Base-by-base conservation (phyloP, 2,329 filamentous ascomycete species). In the Alternaria hordeiaustralica region DNA sequence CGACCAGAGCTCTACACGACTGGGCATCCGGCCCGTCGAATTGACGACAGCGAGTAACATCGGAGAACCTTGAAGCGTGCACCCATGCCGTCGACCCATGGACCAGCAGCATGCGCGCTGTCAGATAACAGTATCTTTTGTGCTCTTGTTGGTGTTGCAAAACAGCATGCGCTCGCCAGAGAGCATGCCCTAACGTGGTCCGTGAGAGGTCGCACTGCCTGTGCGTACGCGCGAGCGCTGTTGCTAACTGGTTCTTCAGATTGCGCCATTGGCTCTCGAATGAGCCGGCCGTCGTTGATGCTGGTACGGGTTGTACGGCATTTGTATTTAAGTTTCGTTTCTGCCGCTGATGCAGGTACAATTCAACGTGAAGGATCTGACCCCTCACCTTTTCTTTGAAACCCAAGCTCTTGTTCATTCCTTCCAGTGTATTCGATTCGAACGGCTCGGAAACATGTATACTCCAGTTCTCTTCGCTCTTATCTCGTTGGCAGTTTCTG, bases 151-250 rank as follows among this genome's bases (percentile, higher is more conserved):
- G 30, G 53, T 26, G 45, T n/a, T 50, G 12, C 55, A 10, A 46
- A 45, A 1, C 4, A 44, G 30, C 33, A 25, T 56, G 30, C 44
- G 51, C 20, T 51, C 23, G 36, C 25, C 44, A 49, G 49, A 59
- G 20, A 51, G n/a, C 33, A 50, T 51, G 57, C 23, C 25, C 21
- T 6, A 56, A 23, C 36, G 33, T 55, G 36, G 30, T 51, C 45
- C 26, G 56, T 63, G 26, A 41, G 11, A 41, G 25, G 61, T 56
- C 12, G 20, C 61, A 63, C 51, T 53, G 51, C 61, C 21, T 60
- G 6, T 41, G 26, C 46, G 51, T 51, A 63, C 18, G 47, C 45
- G 45, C 45, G 18, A 53, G 9, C 36, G 46, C 55, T 41, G 28
- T 44, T 23, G 20, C 44, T 36, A 36, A n/a, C 45, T 21, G 25